These are phyloP conservation scores for Botryotinia globosa DNA, from an alignment of 2,329 filamentous ascomycete genomes.

Conservation along the genomic window DNA sequence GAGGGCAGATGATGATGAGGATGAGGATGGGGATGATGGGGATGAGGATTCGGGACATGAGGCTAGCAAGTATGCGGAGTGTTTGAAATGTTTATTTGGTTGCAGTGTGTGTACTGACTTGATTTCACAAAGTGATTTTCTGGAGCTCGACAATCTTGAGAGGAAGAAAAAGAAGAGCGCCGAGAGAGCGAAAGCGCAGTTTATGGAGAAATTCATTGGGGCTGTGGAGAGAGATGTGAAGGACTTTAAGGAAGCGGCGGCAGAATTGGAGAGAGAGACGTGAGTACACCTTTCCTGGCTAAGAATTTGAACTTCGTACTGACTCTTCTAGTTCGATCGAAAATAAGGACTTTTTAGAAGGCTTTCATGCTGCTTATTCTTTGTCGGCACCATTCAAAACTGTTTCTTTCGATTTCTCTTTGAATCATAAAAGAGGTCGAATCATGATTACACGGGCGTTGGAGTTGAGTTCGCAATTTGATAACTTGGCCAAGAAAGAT, in stretches of 20 bases:
- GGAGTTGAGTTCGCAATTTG: not conserved
- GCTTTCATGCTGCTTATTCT: not conserved
- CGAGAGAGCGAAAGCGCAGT: not conserved
- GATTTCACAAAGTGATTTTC: not conserved
- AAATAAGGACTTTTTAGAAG: not conserved
- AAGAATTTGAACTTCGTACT: not conserved
- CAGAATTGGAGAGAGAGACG: not conserved
- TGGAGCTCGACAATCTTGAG: conserved; percentile 14
- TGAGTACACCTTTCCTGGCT: not conserved
- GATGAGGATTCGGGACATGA: conserved; percentile 32
- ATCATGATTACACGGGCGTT: conserved; percentile 2
- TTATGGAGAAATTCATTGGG: conserved; percentile 7
- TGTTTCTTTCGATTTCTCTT: not conserved
- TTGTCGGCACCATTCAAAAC: conserved; percentile 1
- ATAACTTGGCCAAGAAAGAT: conserved; percentile 10
- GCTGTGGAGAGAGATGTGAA: not conserved
- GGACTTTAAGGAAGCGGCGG: not conserved
- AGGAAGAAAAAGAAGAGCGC: conserved; percentile 9
- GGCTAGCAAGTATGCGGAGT: conserved; percentile 32
- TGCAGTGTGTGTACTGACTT: not conserved
- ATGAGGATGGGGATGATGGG: conserved; percentile 27
- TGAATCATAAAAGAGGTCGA: conserved; percentile 9
- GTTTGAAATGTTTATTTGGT: not conserved
- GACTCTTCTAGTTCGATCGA: not conserved
- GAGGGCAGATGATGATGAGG: not conserved